Percentiles rank a stretch among this genome's conserved stretches.
phyloP scores from a whole-genome alignment of 768 basidiomycete genomes.

The Paxillus ammoniavirescens region DNA sequence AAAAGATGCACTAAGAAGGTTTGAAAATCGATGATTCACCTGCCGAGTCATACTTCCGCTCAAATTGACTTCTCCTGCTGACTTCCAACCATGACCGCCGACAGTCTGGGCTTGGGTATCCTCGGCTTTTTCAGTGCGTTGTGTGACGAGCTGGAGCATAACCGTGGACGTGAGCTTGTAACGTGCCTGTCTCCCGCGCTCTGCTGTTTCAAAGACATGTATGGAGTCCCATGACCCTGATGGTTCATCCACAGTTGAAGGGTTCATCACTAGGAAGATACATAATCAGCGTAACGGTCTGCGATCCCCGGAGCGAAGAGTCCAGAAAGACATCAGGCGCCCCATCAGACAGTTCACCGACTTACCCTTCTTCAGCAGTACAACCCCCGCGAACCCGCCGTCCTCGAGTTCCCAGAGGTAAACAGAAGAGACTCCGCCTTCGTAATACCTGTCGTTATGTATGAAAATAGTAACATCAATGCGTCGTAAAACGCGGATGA shows the following conservation, averaged over 20 bases:
- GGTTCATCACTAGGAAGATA: slow-evolving; percentile 55
- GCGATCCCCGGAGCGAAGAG: slow-evolving; percentile 1
- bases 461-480: neutral
- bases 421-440: slow-evolving; percentile 96
- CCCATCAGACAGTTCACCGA: slow-evolving; percentile 1
- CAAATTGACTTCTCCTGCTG: slow-evolving; percentile 75
- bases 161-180: slow-evolving; percentile 98
- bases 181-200: slow-evolving; percentile 88
- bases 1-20: slow-evolving; percentile 8
- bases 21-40: slow-evolving; percentile 45
- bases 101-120: slow-evolving; percentile 15
- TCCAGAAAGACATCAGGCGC: neutral
- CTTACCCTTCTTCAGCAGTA: slow-evolving; percentile 91
- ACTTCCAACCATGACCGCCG: slow-evolving; percentile 42
- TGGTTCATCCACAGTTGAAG: slow-evolving; percentile 54
- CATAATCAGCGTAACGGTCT: slow-evolving; percentile 1
- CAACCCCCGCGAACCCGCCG: slow-evolving; percentile 94
- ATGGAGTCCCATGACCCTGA: slow-evolving; percentile 97
- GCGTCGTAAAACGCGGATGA: neutral
- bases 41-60: slow-evolving; percentile 98
- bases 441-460: slow-evolving; percentile 71
- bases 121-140: slow-evolving; percentile 34
- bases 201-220: slow-evolving; percentile 94
- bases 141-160: slow-evolving; percentile 86
- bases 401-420: slow-evolving; percentile 99